Conservation (phyloP, 768 basidiomycete genomes). For the Lactifluus subvellereus region DNA sequence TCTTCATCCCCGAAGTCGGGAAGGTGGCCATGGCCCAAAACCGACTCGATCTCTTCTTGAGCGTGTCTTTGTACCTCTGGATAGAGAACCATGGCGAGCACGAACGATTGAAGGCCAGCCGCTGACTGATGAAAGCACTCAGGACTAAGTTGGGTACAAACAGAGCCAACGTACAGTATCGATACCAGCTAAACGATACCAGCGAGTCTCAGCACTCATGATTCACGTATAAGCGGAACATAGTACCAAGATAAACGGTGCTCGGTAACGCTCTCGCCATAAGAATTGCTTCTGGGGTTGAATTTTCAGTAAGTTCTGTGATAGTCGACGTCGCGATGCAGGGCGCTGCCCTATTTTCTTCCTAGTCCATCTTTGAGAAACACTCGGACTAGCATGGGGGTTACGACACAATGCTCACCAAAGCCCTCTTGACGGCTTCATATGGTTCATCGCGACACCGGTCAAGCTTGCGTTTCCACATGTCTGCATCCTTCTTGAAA, state of each 20-base stretch:
- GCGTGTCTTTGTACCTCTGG: constrained; percentile 29
- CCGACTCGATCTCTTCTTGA: constrained; percentile 31
- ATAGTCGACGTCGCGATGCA: constrained; percentile 11
- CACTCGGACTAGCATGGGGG: not conserved
- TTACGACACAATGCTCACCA: constrained; percentile 18
- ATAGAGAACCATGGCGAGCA: constrained; percentile 32
- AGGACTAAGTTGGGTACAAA: not conserved
- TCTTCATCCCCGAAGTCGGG: constrained; percentile 6
- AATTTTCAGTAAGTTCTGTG: constrained; percentile 1
- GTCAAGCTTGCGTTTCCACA: constrained; percentile 19
- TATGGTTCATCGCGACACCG: constrained; percentile 26
- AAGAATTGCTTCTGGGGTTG: constrained; percentile 6
- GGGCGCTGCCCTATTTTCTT: constrained; percentile 1
- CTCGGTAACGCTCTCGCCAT: constrained; percentile 10
- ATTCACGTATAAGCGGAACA: not conserved
- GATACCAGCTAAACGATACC: constrained; percentile 2
- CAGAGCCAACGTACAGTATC: constrained; percentile 4
- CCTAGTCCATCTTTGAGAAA: not conserved
- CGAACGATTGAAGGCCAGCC: constrained; percentile 25
- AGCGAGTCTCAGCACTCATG: not conserved
- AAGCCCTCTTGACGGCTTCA: constrained; percentile 24
- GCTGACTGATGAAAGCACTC: constrained; percentile 7
- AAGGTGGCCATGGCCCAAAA: constrained; percentile 6
- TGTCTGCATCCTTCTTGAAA: constrained; percentile 25
- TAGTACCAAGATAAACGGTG: constrained; percentile 5